Base-by-base conservation (phyloP, 148 eudicot species). In the Rhododendron henanense region DNA sequence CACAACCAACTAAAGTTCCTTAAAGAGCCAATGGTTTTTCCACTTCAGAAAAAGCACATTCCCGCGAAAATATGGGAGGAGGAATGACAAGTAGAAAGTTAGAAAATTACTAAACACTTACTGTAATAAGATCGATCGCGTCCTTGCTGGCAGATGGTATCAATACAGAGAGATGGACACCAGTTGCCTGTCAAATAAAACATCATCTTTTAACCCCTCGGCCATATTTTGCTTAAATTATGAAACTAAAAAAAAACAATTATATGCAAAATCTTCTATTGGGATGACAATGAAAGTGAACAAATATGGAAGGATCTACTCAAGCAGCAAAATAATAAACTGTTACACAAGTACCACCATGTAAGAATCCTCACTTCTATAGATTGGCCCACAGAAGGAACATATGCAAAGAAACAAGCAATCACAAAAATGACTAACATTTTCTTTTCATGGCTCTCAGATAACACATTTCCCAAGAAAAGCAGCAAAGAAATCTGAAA, bases 131-230 rank as follows among this genome's bases (percentile, higher is more conserved):
- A 86, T 84, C 86, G 57, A 96, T 88, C 84, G 98, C 98, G 87
- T 95, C 95, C 53, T 88, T 86, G 84, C 96, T 92, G 39, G 91
- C 99, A 47, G 94, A 92, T 85, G 99, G 97, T n/a, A 96, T 86
- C 84, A 96, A 81, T 44, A 79, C 57, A 28, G 99, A 91, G 67
- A 96, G 95, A 88, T 89, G 91, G 35, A 92, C 94, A 51, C 97
- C 96, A 39, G 94, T 86, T 82, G 90, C 89, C 97, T 94, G 94
- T 84, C 41, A 77, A 85, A 75, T n/a, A 3, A 78, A 78, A 50
- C 45, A 78, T 23, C 21, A 53, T 16, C 39, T 15, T 57, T 84
- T 23, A 39, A 85, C 21, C 25, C 11, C 18, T 16, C n/a, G n/a
- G 9, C 65, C 50, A 19, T 57, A 10, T 45, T 59, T 69, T 10